Conservation (phyloP, 2,329 filamentous ascomycete species). For the Hirsutella rhossiliensis region DNA sequence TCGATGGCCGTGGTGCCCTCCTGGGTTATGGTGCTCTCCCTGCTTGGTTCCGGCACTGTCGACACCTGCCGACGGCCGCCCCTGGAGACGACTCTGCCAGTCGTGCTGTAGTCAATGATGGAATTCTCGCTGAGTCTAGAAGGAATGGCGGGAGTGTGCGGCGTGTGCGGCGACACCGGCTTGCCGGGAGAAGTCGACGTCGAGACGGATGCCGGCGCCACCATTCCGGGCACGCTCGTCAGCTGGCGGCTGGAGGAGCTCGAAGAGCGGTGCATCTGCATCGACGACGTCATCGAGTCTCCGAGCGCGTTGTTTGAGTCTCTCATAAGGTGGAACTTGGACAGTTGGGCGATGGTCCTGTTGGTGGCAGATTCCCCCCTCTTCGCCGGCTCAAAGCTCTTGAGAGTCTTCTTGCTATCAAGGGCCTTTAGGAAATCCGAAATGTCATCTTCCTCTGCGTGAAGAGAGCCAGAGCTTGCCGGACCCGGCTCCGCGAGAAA, state of each 20-base stretch:
- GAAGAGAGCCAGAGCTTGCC: slow-evolving; percentile 53
- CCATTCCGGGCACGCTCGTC: slow-evolving; percentile 50
- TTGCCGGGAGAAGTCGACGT: slow-evolving; percentile 84
- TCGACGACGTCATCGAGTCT: slow-evolving; percentile 86
- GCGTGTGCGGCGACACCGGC: slow-evolving; percentile 78
- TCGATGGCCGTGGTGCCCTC: slow-evolving; percentile 56
- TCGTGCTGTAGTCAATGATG: slow-evolving; percentile 34
- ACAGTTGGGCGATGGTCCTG: slow-evolving; percentile 66
- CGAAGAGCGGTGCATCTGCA: slow-evolving; percentile 72
- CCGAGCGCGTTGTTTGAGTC: slow-evolving; percentile 82
- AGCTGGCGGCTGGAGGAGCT: slow-evolving; percentile 56
- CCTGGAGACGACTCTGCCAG: slow-evolving; percentile 17
- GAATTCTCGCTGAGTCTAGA: slow-evolving; percentile 89
- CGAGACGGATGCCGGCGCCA: slow-evolving; percentile 64
- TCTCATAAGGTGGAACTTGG: slow-evolving; percentile 77
- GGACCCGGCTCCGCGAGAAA: slow-evolving; percentile 60
- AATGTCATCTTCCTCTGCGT: slow-evolving; percentile 81
- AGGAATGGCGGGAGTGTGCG: slow-evolving; percentile 86
- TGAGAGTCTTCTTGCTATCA: slow-evolving; percentile 77
- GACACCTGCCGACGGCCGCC: slow-evolving; percentile 12
- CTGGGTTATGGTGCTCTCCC: slow-evolving; percentile 28
- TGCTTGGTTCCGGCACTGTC: slow-evolving; percentile 17
- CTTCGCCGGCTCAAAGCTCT: slow-evolving; percentile 59
- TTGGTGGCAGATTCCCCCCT: slow-evolving; percentile 60
- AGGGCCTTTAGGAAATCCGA: slow-evolving; percentile 84